Percentiles rank a stretch among this genome's conserved stretches.
Evolutionary conservation across 2,329 filamentous ascomycete species (phyloP).

Genomic region (Ophiostoma sp.): DNA sequence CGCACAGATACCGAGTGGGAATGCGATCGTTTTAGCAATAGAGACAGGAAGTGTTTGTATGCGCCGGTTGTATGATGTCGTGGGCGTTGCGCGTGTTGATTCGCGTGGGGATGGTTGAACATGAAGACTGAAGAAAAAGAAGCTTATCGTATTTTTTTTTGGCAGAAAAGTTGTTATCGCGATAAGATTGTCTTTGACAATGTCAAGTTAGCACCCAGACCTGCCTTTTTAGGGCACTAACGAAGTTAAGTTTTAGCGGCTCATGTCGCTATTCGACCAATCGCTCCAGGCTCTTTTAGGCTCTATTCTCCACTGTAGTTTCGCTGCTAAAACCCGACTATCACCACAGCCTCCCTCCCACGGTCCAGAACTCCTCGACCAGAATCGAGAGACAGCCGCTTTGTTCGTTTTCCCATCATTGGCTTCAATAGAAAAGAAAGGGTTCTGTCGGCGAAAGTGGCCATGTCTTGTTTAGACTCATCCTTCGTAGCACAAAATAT

Average conservation of each 20-base stretch:
- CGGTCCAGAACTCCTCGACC: no score
- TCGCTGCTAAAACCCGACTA: no score
- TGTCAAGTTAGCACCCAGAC: not conserved
- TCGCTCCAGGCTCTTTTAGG: not conserved
- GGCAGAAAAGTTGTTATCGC: not conserved
- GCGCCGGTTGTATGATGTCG: not conserved
- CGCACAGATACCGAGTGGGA: not conserved
- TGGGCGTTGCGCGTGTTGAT: not conserved
- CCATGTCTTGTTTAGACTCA: no score
- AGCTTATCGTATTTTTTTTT: conserved; percentile 19
- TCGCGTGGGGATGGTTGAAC: not conserved
- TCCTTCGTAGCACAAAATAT: not conserved
- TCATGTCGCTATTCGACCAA: not conserved
- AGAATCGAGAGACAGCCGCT: no score
- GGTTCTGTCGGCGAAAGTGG: no score
- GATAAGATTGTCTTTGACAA: not conserved
- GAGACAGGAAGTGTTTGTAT: not conserved
- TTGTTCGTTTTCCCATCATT: no score
- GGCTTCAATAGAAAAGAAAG: no score
- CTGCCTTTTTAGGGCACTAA: not conserved
- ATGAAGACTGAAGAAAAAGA: not conserved
- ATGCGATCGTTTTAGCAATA: not conserved
- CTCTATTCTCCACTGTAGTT: not conserved
- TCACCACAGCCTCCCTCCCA: no score
- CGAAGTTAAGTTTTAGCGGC: not conserved